Conservation (phyloP, 116 monocot genomes). For the Posidonia oceanica region DNA sequence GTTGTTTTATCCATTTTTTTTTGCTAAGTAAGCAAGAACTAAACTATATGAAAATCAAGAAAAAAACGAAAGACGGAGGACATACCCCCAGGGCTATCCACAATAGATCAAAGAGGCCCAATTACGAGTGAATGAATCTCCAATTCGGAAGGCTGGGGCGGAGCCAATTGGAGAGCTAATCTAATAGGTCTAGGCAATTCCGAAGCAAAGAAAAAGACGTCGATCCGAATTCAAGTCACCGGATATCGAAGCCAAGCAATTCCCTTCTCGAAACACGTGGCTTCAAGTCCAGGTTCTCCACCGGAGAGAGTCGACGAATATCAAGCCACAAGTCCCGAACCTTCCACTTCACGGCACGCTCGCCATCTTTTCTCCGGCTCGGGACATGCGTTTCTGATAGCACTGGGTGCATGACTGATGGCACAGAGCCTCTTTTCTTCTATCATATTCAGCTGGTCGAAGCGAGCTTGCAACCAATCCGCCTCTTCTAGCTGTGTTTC, state of each 20-base stretch:
- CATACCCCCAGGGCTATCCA: neutral
- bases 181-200: too few relatives aligned
- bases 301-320: too few relatives aligned
- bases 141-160: neutral
- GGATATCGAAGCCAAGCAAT: too few relatives aligned
- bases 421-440: neutral
- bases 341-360: too few relatives aligned
- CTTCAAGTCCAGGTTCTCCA: too few relatives aligned
- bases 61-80: neutral
- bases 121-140: neutral
- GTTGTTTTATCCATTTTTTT: neutral
- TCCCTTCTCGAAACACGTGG: too few relatives aligned
- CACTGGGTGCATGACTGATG: neutral
- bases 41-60: neutral
- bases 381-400: neutral
- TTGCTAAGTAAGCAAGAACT: neutral
- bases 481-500: neutral
- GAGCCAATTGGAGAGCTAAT: too few relatives aligned
- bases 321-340: too few relatives aligned
- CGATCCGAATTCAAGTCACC: neutral
- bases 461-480: conserved; percentile 1
- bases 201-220: neutral
- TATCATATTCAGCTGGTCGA: neutral
- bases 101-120: neutral
- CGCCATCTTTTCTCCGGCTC: neutral